Conservation (phyloP, 768 basidiomycete species). For the Butyriboletus loyo region DNA sequence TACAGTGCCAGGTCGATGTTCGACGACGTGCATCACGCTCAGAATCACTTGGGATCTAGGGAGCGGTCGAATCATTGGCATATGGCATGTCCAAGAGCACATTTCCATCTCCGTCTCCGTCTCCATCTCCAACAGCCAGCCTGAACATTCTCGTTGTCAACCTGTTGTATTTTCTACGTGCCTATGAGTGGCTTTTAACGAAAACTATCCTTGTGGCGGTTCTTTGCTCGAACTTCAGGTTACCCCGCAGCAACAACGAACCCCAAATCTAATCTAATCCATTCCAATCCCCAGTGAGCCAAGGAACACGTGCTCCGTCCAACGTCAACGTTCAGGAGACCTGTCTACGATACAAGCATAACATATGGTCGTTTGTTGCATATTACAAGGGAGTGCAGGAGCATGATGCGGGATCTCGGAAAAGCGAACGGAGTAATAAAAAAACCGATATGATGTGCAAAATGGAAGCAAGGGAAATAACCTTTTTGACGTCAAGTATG, state of each 20-base stretch:
- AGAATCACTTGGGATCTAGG: no score
- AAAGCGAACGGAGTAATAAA: constrained; percentile 17
- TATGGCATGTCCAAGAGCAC: no score
- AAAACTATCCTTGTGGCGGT: no score
- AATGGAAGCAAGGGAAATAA: constrained; percentile 11
- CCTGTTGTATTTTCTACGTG: no score
- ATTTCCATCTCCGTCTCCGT: no score
- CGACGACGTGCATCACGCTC: no score
- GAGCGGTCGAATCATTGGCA: no score
- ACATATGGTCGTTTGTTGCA: constrained; percentile 15
- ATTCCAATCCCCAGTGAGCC: neutral
- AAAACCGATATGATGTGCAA: constrained; percentile 14
- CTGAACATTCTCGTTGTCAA: no score
- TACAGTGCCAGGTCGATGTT: no score
- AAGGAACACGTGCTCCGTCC: neutral
- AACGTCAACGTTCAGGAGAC: constrained; percentile 6
- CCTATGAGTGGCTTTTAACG: no score
- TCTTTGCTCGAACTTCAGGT: neutral
- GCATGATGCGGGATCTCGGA: constrained; percentile 17
- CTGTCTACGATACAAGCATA: constrained; percentile 31
- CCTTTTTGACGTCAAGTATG: constrained; percentile 12
- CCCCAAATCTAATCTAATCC: neutral
- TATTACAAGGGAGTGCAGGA: constrained; percentile 23
- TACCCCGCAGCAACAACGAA: neutral
- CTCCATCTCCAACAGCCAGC: no score